A percentile compares a stretch with the other conserved stretches of the same genome.
phyloP scores from a whole-genome alignment of 805 yeast species.

The Danielia oregonensis region DNA sequence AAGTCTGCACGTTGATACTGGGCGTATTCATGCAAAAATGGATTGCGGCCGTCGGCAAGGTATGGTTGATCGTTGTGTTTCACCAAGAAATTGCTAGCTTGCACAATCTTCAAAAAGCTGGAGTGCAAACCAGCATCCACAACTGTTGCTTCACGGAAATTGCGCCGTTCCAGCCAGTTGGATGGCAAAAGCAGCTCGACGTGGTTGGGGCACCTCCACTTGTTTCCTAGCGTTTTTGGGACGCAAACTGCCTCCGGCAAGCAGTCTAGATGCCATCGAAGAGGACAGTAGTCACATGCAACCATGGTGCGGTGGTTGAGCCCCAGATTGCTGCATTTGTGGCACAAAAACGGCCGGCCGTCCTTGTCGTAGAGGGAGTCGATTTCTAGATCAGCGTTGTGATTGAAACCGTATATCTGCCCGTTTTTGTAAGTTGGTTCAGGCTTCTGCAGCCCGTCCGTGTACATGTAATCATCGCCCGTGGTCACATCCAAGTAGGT shows the following conservation, averaged over 20 bases:
- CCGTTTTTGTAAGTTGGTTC: constrained; percentile 42
- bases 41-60: constrained; percentile 13
- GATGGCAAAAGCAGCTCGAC: constrained; percentile 47
- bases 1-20: constrained; percentile 26
- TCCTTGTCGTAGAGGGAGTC: constrained; percentile 62
- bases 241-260: constrained; percentile 69
- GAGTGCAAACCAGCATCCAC: constrained; percentile 48
- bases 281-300: constrained; percentile 78
- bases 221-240: constrained; percentile 67
- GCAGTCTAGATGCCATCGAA: constrained; percentile 89
- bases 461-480: constrained; percentile 68
- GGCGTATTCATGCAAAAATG: constrained; percentile 28
- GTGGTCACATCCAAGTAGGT: constrained; percentile 69
- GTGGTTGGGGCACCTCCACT: constrained; percentile 93
- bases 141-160: constrained; percentile 47
- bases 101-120: constrained; percentile 30
- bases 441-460: constrained; percentile 46
- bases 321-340: constrained; percentile 71
- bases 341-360: constrained; percentile 70
- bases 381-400: constrained; percentile 53
- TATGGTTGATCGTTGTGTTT: constrained; percentile 34
- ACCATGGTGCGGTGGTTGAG: constrained; percentile 50
- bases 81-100: constrained; percentile 27
- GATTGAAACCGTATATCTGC: constrained; percentile 36
- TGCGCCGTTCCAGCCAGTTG: constrained; percentile 36